Base-by-base conservation (phyloP, 495 filamentous ascomycete species). In the Xeromyces bisporus region DNA sequence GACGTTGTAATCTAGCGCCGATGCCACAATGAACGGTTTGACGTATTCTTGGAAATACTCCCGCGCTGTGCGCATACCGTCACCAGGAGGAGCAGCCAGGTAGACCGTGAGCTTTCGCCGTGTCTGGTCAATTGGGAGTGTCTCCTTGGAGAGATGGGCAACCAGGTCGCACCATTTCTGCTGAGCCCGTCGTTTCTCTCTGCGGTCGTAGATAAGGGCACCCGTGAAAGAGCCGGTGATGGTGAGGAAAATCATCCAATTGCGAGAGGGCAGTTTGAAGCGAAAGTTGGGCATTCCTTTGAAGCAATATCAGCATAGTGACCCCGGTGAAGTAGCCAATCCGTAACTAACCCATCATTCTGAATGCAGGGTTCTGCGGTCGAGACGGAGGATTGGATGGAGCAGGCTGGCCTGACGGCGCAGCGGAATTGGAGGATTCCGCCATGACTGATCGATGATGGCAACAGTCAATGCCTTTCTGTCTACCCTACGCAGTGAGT, bases 11-110 rank as follows among this genome's bases (percentile, higher is more conserved):
- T 99, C 89, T 47, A 96, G 48, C 2, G 84, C 84, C 3, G 80
- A 85, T 1, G 85, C 80, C 1, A 86, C 81, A 18, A 99, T 57
- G 20, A 99, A 67, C 0, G 89, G 89, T 59, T 96, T 94, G 28
- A 96, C 71, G 41, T 93, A 96, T 46, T 93, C 81, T 29, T 81
- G 77, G 56, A 91, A 99, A 51, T 96, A 82, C 26, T 96, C 89
- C 33, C 87, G 77, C 15, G 85, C 78, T 1, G 69, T 54, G 16
- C 81, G 66, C 18, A 96, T 55, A 3, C 82, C 75, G 56, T 93
- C 86, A 11, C 74, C 80, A 0, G 89, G 89, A 1, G 91, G 86
- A 4, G 76, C 75, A 29, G 81, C 66, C 26, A 99, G 64, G 49
- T 79, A 87, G 23, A 99, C 70, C 10, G 83, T 93, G 26, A 96